Base-by-base conservation (phyloP, 2,329 filamentous ascomycete genomes). In the Colletotrichum lupini region DNA sequence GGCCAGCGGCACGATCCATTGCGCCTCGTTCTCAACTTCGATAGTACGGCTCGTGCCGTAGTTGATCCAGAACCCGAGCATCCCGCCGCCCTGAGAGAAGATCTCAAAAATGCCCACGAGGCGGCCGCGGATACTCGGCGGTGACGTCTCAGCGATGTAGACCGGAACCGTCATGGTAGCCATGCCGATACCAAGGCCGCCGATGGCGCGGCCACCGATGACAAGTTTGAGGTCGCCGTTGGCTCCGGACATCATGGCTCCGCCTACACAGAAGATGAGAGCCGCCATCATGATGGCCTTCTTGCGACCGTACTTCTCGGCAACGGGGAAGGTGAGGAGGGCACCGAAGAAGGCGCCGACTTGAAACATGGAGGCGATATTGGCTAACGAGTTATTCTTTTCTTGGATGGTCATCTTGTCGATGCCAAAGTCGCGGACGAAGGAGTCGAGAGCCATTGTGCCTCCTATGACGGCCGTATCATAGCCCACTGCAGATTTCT, bases 101-200 rank as follows among this genome's bases (percentile, higher is more conserved):
- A 86, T 84, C 73, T 89, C 86, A 73, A 87, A 88, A 19, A 89
- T 86, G 30, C 87, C 87, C 8, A 88, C 82, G 0, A 89, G 80
- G 2, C 86, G 83, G 11, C 87, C 87, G 68, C 87, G 83, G 73
- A 89, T 88, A 3, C 85, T 85, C 1, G 86, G 85, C 2, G 87
- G 87, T 1, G 86, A 80, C 0, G 80, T 82, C 69, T 85, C 84
- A 5, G 83, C 79, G 58, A 85, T 83, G 72, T 85, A 85, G 0
- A 85, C 80, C 1, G 84, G 84, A 2, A 87, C 85, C 16, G 86
- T 83, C 14, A 88, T 82, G 1, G 86, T 87, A 0, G 85, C 85
- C 42, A 85, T 84, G 4, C 87, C 87, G 72, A 89, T 86, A 2
- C 87, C 87, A 19, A 88, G 77, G 49, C 87, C 87, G 28, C 85